Evolutionary conservation across 2,329 filamentous ascomycete species (phyloP).

Genomic region (Pestalotiopsis sp.): DNA sequence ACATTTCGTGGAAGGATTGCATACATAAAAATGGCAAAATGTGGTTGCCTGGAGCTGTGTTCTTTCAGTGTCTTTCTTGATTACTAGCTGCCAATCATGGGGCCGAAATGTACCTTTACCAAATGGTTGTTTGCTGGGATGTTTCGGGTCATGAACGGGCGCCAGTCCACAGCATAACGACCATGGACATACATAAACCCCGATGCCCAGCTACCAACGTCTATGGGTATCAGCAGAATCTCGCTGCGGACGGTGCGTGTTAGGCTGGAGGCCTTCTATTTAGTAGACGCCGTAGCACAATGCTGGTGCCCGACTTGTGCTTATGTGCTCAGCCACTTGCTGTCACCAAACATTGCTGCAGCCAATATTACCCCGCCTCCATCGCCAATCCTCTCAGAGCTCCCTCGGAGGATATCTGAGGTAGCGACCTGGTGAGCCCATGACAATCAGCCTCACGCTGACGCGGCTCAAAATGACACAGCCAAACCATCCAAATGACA

Average conservation of each 20-base stretch:
- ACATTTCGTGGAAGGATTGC: neutral
- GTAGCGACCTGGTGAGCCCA: neutral
- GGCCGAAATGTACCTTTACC: neutral
- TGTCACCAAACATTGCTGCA: neutral
- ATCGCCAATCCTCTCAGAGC: neutral
- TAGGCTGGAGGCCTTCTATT: neutral
- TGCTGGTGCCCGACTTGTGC: neutral
- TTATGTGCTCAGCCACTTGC: constrained; percentile 1
- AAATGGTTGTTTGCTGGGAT: neutral
- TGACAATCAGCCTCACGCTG: constrained; percentile 1
- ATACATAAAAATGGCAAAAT: neutral
- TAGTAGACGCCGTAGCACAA: neutral
- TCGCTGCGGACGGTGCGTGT: neutral
- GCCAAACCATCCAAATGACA: neutral
- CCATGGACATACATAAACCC: neutral
- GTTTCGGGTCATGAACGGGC: neutral
- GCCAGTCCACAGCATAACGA: neutral
- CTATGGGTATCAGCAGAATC: neutral
- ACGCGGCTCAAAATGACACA: constrained; percentile 3
- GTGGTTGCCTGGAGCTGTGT: constrained; percentile 5
- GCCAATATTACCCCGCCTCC: neutral
- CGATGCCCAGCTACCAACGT: neutral
- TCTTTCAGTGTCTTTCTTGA: neutral
- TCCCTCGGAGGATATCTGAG: too few species aligned
- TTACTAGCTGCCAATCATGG: neutral